Evolutionary conservation across 192 early-diverging fungal species (phyloP), one percentile per base, ranked within the genome.

Genomic region (Jimgerdemannia flammicorona): DNA sequence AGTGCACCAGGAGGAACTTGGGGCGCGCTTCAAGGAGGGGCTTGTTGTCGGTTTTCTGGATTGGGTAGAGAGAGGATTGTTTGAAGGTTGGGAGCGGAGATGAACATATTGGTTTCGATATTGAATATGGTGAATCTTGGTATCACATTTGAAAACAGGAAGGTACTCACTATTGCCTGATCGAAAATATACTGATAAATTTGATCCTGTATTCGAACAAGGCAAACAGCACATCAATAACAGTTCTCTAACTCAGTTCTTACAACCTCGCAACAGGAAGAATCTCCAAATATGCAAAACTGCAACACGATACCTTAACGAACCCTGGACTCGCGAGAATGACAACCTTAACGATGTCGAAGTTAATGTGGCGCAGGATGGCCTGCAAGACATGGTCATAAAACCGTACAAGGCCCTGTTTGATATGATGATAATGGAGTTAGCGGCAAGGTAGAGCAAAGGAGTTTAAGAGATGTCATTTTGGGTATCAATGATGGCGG

Each of bases 261-360:
- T n/a, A n/a, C n/a, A n/a, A n/a, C n/a, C n/a, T n/a, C n/a, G n/a
- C n/a, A n/a, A n/a, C n/a, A n/a, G n/a, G n/a, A n/a, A n/a, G n/a
- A n/a, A n/a, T n/a, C n/a, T n/a, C n/a, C n/a, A n/a, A n/a, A n/a
- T n/a, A 49, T 79, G 3, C n/a, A n/a, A 40, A 71, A 40, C 18
- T 64, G 17, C 17, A 72, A 29, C 3, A 67, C n/a, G 66, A 63
- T 82, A 93, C 91, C 89, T 90, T 93, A 18, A 93, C 90, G 88
- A 98, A 99, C 44, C 97, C 98, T 41, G 98, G 98, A 79, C 96
- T 98, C 49, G 94, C 96, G 18, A 99, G 78, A 69, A 99, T 95
- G 11, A 98, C 85, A n/a, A 93, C 96, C 77, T 98, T 99, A 78
- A 98, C 90, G 66, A 99, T 85, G 64, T 90, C 88, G 87, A 99